Percentiles rank a stretch among this genome's conserved stretches.
These are phyloP conservation scores for Trichoderma asperellum DNA, from an alignment of 2,329 filamentous ascomycete genomes.

Conservation along the genomic window DNA sequence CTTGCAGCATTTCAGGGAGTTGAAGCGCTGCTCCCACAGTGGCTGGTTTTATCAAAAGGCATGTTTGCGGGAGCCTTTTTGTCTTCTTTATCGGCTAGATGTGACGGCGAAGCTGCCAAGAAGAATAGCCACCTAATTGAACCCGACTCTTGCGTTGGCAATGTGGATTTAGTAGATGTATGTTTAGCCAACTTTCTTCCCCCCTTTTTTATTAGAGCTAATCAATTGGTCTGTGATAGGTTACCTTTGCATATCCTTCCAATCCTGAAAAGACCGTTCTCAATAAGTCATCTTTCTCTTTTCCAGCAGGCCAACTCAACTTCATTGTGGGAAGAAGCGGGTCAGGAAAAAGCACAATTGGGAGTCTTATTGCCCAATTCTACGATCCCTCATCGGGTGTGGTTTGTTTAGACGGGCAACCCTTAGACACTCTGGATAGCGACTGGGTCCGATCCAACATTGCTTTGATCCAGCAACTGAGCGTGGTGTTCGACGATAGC, in stretches of 20 bases:
- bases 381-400: conserved; percentile 69
- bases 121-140: conserved; percentile 30
- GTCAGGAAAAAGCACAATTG: conserved; percentile 88
- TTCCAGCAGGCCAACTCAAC: conserved; percentile 71
- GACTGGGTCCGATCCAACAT: conserved; percentile 78
- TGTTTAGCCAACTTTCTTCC: conserved; percentile 35
- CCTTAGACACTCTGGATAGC: conserved; percentile 64
- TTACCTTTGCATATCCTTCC: conserved; percentile 82
- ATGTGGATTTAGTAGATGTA: conserved; percentile 72
- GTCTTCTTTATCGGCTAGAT: conserved; percentile 48
- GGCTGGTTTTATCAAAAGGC: conserved; percentile 78
- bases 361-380: conserved; percentile 77
- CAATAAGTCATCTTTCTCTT: conserved; percentile 65
- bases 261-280: conserved; percentile 65
- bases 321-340: conserved; percentile 87
- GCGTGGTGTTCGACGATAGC: conserved; percentile 78
- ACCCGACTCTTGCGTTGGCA: conserved; percentile 59
- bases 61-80: conserved; percentile 72
- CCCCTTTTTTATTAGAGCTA: conserved; percentile 25
- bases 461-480: conserved; percentile 81
- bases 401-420: conserved; percentile 69
- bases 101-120: not conserved
- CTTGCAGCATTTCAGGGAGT: conserved; percentile 76
- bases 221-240: conserved; percentile 48
- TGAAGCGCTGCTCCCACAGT: conserved; percentile 74